These are phyloP conservation scores for Hymenoscyphus scutula DNA, from an alignment of 2,329 filamentous ascomycete genomes.

Conservation along the genomic window DNA sequence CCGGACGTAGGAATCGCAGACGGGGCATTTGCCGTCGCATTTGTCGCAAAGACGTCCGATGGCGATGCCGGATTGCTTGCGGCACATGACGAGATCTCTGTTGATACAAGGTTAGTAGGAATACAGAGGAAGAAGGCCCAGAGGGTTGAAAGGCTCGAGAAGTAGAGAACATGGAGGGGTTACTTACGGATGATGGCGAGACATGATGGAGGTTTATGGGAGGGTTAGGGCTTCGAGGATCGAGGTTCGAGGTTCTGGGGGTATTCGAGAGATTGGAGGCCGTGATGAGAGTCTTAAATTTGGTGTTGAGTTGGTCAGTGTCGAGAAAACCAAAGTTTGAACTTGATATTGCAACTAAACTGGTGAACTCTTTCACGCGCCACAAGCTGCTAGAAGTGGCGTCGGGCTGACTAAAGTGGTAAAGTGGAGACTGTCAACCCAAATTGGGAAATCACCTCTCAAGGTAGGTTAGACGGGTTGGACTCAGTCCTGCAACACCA, in stretches of 20 bases:
- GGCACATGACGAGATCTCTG: constrained; percentile 98
- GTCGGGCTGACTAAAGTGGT: background rate
- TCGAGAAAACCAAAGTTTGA: background rate
- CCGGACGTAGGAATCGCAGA: constrained; percentile 98
- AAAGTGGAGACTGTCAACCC: constrained; percentile 1
- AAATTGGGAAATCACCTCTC: constrained; percentile 8
- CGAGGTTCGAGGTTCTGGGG: too few species aligned
- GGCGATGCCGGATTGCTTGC: constrained; percentile 95
- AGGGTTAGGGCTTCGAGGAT: background rate
- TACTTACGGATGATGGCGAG: constrained; percentile 64
- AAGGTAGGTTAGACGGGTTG: too few species aligned
- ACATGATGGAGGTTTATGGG: constrained; percentile 24
- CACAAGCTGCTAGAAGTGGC: constrained; percentile 4
- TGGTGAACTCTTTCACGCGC: background rate
- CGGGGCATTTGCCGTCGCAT: constrained; percentile 98
- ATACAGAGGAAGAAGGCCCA: constrained; percentile 3
- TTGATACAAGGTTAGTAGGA: constrained; percentile 17
- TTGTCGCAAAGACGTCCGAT: constrained; percentile 99
- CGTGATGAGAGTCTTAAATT: background rate
- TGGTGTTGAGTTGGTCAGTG: background rate
- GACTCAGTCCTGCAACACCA: background rate
- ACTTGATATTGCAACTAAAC: background rate
- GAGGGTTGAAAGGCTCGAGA: constrained; percentile 8
- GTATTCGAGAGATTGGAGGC: background rate
- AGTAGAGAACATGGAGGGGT: background rate